Evolutionary conservation across 139 green algal genomes (phyloP).

Genomic region (Tetradesmus lagerheimii): DNA sequence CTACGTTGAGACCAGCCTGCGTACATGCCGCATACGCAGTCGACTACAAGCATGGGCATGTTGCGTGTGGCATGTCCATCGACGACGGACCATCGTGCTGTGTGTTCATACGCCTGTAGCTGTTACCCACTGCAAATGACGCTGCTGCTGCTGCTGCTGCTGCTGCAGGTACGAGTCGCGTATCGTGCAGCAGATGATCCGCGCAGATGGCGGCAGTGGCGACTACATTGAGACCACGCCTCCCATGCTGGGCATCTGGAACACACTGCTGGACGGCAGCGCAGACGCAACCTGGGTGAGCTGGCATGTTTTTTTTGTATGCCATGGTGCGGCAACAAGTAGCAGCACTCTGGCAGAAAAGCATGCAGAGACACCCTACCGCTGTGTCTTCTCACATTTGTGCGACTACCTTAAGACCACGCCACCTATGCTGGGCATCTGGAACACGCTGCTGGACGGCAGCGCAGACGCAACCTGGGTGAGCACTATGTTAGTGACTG

Average conservation of each 20-base stretch:
- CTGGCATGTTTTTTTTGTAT: too few relatives aligned
- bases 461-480: conserved; percentile 25
- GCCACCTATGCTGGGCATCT: conserved; percentile 86
- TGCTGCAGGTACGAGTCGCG: conserved; percentile 83
- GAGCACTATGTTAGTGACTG: too few relatives aligned
- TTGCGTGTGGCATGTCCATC: too few relatives aligned
- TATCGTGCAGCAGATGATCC: conserved; percentile 89
- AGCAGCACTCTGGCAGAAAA: too few relatives aligned
- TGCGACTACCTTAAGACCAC: too few relatives aligned
- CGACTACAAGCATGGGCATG: too few relatives aligned
- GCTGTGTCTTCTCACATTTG: too few relatives aligned
- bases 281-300: conserved; percentile 27
- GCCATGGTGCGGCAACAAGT: too few relatives aligned
- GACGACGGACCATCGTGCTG: too few relatives aligned
- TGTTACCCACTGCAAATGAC: background rate
- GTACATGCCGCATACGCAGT: too few relatives aligned
- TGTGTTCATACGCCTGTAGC: too few relatives aligned
- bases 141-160: conserved; percentile 26
- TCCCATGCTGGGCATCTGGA: conserved; percentile 88
- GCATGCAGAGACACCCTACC: too few relatives aligned
- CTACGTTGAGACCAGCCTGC: conserved; percentile 80
- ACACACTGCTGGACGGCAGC: conserved; percentile 75
- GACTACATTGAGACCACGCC: conserved; percentile 78
- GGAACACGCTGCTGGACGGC: conserved; percentile 81
- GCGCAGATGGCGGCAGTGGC: conserved; percentile 82